Percentiles rank a stretch among this genome's conserved stretches.
Conservation (phyloP, 1,139 yeast species). For the Kluyveromyces marxianus region DNA sequence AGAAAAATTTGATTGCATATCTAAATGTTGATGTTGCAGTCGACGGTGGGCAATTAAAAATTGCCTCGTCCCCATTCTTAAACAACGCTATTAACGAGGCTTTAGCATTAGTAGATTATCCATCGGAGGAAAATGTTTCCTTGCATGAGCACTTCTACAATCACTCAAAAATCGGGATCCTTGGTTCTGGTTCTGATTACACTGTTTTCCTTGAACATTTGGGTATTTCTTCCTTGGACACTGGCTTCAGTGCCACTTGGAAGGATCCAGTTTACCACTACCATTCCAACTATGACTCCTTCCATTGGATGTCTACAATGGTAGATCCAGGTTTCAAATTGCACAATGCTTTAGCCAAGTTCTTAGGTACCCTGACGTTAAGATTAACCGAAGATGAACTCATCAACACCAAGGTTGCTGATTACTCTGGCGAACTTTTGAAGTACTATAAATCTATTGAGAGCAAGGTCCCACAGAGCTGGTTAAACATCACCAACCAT, state of each 20-base stretch:
- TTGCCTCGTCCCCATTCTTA: conserved; percentile 47
- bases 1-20: conserved; percentile 46
- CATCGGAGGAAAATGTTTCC: conserved; percentile 32
- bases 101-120: conserved; percentile 42
- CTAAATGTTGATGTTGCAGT: conserved; percentile 57
- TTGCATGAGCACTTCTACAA: conserved; percentile 53
- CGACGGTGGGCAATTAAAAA: conserved; percentile 41
- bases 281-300: conserved; percentile 64
- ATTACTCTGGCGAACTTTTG: conserved; percentile 37
- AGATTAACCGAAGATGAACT: conserved; percentile 42
- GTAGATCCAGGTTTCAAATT: conserved; percentile 52
- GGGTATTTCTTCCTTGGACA: conserved; percentile 57
- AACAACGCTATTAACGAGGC: conserved; percentile 36
- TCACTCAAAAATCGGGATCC: conserved; percentile 35
- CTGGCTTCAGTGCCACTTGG: conserved; percentile 41
- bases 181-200: conserved; percentile 65
- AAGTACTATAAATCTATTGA: conserved; percentile 31
- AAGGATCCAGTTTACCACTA: conserved; percentile 55
- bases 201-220: conserved; percentile 61
- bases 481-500: conserved; percentile 26
- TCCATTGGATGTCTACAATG: conserved; percentile 53
- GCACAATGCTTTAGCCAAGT: conserved; percentile 49
- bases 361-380: conserved; percentile 42
- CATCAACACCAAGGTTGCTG: conserved; percentile 33
- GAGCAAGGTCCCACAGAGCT: conserved; percentile 33